Conservation (phyloP, 768 basidiomycete species). For the Serendipita sp. region DNA sequence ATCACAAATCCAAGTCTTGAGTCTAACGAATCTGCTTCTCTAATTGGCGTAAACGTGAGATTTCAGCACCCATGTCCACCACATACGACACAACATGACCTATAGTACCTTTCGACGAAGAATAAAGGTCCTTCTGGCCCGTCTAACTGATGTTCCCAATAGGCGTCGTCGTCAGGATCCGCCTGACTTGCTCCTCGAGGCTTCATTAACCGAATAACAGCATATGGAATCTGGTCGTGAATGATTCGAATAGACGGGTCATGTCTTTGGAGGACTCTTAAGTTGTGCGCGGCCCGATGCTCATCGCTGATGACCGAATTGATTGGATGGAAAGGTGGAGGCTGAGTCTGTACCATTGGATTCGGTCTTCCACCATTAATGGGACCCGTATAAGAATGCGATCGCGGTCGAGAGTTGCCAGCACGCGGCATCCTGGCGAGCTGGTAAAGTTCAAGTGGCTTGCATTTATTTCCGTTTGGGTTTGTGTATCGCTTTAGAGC, state of each 20-base stretch:
- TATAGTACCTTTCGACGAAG: conserved; percentile 59
- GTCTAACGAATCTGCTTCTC: conserved; percentile 1
- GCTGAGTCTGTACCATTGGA: neutral
- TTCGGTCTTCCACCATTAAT: neutral
- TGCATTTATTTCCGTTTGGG: neutral
- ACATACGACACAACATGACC: neutral
- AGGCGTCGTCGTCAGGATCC: conserved; percentile 45
- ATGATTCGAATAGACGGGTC: conserved; percentile 68
- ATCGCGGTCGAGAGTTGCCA: neutral
- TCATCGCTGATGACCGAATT: conserved; percentile 2
- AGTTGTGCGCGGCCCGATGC: conserved; percentile 32
- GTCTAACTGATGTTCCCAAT: conserved; percentile 55
- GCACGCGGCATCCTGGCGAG: neutral
- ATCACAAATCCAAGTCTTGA: neutral
- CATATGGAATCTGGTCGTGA: conserved; percentile 78
- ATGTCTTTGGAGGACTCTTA: conserved; percentile 61
- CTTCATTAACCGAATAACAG: conserved; percentile 33
- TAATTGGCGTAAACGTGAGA: neutral
- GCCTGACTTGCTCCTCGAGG: conserved; percentile 21
- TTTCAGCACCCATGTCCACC: conserved; percentile 12
- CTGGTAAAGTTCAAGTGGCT: neutral
- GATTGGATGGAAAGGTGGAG: conserved; percentile 3
- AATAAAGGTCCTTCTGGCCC: conserved; percentile 84
- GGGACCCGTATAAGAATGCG: conserved; percentile 5
- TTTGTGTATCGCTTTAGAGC: neutral